These are phyloP conservation scores for Purshia tridentata DNA, from an alignment of 306 rosid species.

Conservation along the genomic window DNA sequence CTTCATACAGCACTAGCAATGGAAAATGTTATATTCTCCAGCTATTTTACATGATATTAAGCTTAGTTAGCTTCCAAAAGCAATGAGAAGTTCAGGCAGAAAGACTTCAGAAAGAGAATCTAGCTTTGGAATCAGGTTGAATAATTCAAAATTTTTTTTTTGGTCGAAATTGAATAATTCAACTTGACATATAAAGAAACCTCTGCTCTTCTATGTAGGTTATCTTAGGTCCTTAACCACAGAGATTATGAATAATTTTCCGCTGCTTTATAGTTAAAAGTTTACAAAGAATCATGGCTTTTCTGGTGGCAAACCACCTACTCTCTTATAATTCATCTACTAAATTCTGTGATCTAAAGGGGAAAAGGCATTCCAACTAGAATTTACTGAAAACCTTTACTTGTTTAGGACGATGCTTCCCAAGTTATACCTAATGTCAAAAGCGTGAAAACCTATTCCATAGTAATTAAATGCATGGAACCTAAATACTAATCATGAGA, in stretches of 20 bases:
- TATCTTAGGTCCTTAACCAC: background rate
- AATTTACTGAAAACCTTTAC: background rate
- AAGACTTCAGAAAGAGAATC: constrained; percentile 5
- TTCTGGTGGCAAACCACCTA: background rate
- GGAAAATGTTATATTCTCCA: background rate
- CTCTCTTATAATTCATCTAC: background rate
- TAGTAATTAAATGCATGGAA: no score
- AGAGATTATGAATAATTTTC: background rate
- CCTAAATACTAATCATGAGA: background rate
- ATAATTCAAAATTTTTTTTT: no score
- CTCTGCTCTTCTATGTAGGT: background rate
- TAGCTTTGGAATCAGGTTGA: background rate
- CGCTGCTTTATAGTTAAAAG: background rate
- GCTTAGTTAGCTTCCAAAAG: constrained; percentile 4
- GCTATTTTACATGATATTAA: background rate
- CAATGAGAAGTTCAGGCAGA: background rate
- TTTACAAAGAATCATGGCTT: background rate
- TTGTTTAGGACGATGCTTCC: background rate
- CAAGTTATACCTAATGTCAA: background rate
- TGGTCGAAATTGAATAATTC: constrained; percentile 1
- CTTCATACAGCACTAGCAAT: background rate
- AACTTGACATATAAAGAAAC: background rate
- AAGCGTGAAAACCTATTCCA: background rate
- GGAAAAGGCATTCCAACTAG: background rate
- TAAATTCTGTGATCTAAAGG: background rate